Evolutionary conservation across 371 early-diverging fungal species (phyloP).

Genomic region (Lichtheimia hyalospora): DNA sequence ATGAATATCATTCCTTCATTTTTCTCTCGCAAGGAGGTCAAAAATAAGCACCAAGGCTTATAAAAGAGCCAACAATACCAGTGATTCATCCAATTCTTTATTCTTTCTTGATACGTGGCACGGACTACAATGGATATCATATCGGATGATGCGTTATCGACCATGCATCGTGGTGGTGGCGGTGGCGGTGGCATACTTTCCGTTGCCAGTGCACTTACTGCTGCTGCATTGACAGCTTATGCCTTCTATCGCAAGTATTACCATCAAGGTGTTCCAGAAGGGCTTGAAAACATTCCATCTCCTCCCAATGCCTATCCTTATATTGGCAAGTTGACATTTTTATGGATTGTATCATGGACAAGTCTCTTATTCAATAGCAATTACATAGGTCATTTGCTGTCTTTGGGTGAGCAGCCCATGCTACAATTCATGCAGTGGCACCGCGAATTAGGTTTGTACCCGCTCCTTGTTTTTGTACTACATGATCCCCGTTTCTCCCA

Average conservation of each 20-base stretch:
- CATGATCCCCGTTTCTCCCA: no score
- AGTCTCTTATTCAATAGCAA: no score
- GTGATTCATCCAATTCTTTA: neutral
- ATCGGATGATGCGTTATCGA: conserved; percentile 7
- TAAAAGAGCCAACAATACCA: neutral
- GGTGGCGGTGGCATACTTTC: neutral
- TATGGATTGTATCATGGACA: neutral
- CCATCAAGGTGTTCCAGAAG: conserved; percentile 1
- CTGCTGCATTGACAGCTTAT: conserved; percentile 10
- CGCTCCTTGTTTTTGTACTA: no score
- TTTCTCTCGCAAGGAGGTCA: no score
- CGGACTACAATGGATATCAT: conserved; percentile 3
- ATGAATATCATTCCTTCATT: no score
- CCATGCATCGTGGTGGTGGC: conserved; percentile 1
- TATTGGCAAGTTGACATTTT: neutral
- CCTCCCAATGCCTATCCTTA: conserved; percentile 2
- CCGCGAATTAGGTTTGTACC: conserved; percentile 8
- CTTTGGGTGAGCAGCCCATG: conserved; percentile 5
- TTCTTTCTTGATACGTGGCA: neutral
- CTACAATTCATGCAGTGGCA: conserved; percentile 13
- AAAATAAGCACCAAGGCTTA: no score
- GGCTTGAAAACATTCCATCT: conserved; percentile 1
- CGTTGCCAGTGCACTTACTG: conserved; percentile 7
- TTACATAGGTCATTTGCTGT: conserved; percentile 2
- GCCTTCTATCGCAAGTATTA: conserved; percentile 8